Base-by-base conservation (phyloP, 2,329 filamentous ascomycete species). In the Zymoseptoria ardabiliae region DNA sequence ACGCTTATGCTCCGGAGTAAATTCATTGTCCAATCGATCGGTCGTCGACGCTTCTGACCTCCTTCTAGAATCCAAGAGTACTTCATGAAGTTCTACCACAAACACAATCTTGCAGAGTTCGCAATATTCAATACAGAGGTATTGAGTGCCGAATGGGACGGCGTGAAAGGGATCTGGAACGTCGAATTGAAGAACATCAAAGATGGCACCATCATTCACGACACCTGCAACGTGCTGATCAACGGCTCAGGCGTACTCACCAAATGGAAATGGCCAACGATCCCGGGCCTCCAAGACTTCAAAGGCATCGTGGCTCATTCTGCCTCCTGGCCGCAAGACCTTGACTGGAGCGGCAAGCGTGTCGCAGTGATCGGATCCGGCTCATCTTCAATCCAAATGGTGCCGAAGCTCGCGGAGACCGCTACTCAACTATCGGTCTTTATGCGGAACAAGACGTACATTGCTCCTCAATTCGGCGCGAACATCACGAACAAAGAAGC, bases 301-400 rank as follows among this genome's bases (percentile, higher is more conserved):
- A 70, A 76, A 55, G 83, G 83, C 8, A 67, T 71, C 7, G 69
- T 84, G 3, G 75, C 84, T 50, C 83, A 86, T 66, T 81, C 81
- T 0, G 79, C 83, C 1, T 74, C 77, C 45, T 87, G 82, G 82
- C 77, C 81, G 1, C 69, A 79, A 4, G 74, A 77, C 45, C 61
- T 69, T 57, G 64, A 67, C 51, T 69, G 65, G 53, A 59, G 50
- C 49, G 59, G 62, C 23, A 68, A 70, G 53, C 58, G 53, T 9
- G 59, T 68, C 7, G 65, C 61, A n/a, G 58, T 70, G 0, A 67
- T 68, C 30, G 63, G 65, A 7, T 62, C 63, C 19, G 66, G 68
- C n/a, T 66, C 63, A 20, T 68, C 65, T 1, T 59, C 58, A 20
- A 66, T 65, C 71, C 74, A 76, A 56, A 71, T 73, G 20, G 61